These are phyloP conservation scores for Gynostemma pentaphyllum DNA, from an alignment of 306 rosid genomes.

Conservation along the genomic window DNA sequence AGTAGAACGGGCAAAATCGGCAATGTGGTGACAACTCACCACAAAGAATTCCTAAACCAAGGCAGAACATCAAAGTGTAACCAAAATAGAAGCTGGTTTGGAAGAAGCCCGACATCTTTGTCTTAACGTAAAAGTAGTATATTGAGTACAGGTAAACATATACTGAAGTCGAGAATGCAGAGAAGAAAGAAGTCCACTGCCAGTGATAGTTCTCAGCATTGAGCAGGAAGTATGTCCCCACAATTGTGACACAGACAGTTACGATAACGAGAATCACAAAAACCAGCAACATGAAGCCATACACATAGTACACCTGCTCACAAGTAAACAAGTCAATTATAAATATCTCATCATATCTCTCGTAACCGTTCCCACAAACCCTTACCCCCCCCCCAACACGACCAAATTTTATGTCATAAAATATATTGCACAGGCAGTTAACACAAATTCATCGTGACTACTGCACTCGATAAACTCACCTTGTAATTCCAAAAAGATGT, in stretches of 20 bases:
- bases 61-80: slow-evolving; percentile 96
- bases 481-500: slow-evolving; percentile 99
- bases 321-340: too few species aligned
- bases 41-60: slow-evolving; percentile 93
- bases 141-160: slow-evolving; percentile 89
- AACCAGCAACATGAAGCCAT: slow-evolving; percentile 97
- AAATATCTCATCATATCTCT: too few species aligned
- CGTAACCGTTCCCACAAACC: too few species aligned
- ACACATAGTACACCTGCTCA: slow-evolving; percentile 99
- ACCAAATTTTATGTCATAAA: too few species aligned
- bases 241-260: slow-evolving; percentile 95
- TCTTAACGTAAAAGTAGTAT: slow-evolving; percentile 93
- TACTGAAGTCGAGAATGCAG: slow-evolving; percentile 97
- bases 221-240: slow-evolving; percentile 91
- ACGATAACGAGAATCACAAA: slow-evolving; percentile 84
- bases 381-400: too few species aligned
- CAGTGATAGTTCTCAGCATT: slow-evolving; percentile 99
- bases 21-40: slow-evolving; percentile 36
- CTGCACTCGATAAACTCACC: slow-evolving; percentile 31
- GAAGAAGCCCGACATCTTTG: slow-evolving; percentile 99
- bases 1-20: neutral
- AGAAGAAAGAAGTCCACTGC: slow-evolving; percentile 99
- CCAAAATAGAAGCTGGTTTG: slow-evolving; percentile 99
- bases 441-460: too few species aligned
- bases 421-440: too few species aligned